Evolutionary conservation across 2,329 filamentous ascomycete genomes (phyloP).

Genomic region (Huntiella abstrusa): DNA sequence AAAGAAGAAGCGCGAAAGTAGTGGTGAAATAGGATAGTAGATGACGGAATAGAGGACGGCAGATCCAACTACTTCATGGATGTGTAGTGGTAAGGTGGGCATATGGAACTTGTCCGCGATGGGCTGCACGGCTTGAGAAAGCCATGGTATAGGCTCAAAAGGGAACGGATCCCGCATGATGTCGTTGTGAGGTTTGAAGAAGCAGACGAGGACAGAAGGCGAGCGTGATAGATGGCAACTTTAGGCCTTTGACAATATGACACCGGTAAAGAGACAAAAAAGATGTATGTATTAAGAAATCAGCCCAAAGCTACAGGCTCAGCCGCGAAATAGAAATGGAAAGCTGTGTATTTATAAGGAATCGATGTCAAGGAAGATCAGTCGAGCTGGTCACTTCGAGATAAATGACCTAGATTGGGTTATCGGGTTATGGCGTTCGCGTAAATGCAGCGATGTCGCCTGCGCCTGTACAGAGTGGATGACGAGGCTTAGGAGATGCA

Average conservation of each 20-base stretch:
- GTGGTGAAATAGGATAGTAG: conserved; percentile 47
- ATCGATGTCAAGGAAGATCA: too few relatives aligned
- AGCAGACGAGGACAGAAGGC: neutral
- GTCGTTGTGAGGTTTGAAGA: neutral
- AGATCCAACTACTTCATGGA: conserved; percentile 55
- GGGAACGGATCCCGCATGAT: conserved; percentile 59
- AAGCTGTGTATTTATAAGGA: too few relatives aligned
- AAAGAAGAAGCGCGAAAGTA: conserved; percentile 42
- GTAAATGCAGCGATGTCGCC: neutral
- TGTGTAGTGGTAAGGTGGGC: conserved; percentile 51
- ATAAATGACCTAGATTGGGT: too few relatives aligned
- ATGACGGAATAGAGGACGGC: conserved; percentile 51
- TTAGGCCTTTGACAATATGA: neutral
- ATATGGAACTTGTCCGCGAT: conserved; percentile 43
- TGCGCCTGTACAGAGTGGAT: too few relatives aligned
- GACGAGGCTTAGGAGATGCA: too few relatives aligned
- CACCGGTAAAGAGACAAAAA: neutral
- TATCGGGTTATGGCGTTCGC: neutral
- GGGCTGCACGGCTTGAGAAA: conserved; percentile 39
- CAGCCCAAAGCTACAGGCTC: too few relatives aligned
- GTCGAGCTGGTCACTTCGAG: too few relatives aligned
- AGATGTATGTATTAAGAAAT: neutral
- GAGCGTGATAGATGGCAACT: neutral
- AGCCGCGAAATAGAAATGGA: too few relatives aligned
- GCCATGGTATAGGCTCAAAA: conserved; percentile 38